Conservation (phyloP, 306 rosid species). For the Medicago truncatula region MtrunA17r5.0-ANR NC_053047.1:41471001-41471500, state of each 20-base stretch:
- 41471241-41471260: slow-evolving; percentile 21
- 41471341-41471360: slow-evolving; percentile 5
- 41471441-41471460: slow-evolving; percentile 94
- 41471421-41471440: slow-evolving; percentile 94
- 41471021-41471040: slow-evolving; percentile 76
- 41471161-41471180: slow-evolving; percentile 28
- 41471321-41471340: slow-evolving; percentile 23
- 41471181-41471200: slow-evolving; percentile 27
- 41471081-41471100: slow-evolving; percentile 20
- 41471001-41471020: slow-evolving; percentile 93
- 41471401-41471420: slow-evolving; percentile 98
- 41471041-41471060: slow-evolving; percentile 73
- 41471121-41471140: slow-evolving; percentile 28
- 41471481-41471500: slow-evolving; percentile 79
- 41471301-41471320: slow-evolving; percentile 11
- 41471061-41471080: slow-evolving; percentile 57
- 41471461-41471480: slow-evolving; percentile 79
- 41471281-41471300: slow-evolving; percentile 13
- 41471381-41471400: slow-evolving; percentile 87
- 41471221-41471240: slow-evolving; percentile 23
- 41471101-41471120: slow-evolving; percentile 1
- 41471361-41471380: slow-evolving; percentile 25
- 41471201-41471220: slow-evolving; percentile 12
- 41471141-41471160: slow-evolving; percentile 12
- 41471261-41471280: slow-evolving; percentile 18